A percentile compares a stretch with the other conserved stretches of the same genome.
Conservation (phyloP, 1,284 basidiomycete species). For the Ceratobasidium sp. region DNA sequence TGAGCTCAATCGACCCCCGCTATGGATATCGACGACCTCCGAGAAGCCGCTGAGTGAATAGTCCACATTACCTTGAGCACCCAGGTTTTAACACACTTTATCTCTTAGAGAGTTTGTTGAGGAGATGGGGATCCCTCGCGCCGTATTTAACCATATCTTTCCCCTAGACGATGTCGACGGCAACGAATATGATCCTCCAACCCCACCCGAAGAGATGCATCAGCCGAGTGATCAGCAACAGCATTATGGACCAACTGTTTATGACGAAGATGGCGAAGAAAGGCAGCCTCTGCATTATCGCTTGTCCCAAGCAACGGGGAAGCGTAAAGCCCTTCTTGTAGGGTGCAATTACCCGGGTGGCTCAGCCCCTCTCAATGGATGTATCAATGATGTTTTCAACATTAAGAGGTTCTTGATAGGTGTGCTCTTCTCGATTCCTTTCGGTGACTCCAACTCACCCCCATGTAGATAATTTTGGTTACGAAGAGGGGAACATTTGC, state of each 20-base stretch:
- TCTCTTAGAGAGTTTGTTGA: constrained; percentile 30
- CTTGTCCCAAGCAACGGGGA: constrained; percentile 36
- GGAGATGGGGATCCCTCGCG: constrained; percentile 43
- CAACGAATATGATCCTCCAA: constrained; percentile 43
- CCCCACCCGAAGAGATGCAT: constrained; percentile 38
- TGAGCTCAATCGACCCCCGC: background rate
- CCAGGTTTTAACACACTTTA: background rate
- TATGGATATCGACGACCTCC: constrained; percentile 23
- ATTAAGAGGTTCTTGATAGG: constrained; percentile 44
- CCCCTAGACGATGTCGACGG: constrained; percentile 36
- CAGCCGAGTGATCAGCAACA: constrained; percentile 31
- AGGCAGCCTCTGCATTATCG: constrained; percentile 39
- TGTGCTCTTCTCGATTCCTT: background rate
- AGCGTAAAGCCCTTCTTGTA: constrained; percentile 45
- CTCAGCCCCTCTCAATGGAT: constrained; percentile 41
- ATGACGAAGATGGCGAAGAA: constrained; percentile 33
- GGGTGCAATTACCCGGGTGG: constrained; percentile 44
- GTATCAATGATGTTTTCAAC: constrained; percentile 46
- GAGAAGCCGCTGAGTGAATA: constrained; percentile 32
- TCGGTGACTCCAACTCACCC: background rate
- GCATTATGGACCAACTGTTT: constrained; percentile 33
- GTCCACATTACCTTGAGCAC: too few species aligned
- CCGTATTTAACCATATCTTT: constrained; percentile 40
- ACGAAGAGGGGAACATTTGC: constrained; percentile 30
- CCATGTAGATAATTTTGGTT: constrained; percentile 30